phyloP scores from a whole-genome alignment of 1,139 yeast species.

The Nakaseomyces uthaithaninus region DNA sequence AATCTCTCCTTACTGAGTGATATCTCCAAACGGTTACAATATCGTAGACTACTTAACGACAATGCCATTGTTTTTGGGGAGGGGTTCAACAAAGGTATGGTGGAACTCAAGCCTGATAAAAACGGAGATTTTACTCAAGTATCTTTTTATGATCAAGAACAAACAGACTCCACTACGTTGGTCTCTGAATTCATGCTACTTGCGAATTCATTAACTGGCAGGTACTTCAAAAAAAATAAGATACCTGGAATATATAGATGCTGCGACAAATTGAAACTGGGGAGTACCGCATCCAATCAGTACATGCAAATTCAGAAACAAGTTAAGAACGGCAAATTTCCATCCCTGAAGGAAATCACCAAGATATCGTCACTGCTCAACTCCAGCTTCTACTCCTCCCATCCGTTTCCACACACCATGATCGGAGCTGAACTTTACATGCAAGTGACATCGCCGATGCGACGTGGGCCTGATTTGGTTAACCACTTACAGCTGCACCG shows the following conservation, averaged over 20 bases:
- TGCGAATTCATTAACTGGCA: conserved; percentile 60
- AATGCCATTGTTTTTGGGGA: conserved; percentile 36
- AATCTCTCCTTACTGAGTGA: conserved; percentile 35
- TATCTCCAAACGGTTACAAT: conserved; percentile 33
- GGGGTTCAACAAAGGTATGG: conserved; percentile 26
- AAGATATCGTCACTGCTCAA: conserved; percentile 34
- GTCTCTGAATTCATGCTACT: conserved; percentile 80
- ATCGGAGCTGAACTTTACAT: conserved; percentile 59
- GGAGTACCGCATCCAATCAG: conserved; percentile 24
- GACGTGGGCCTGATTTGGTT: conserved; percentile 76
- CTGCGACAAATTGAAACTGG: conserved; percentile 36
- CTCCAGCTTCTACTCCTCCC: conserved; percentile 39
- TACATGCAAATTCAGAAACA: conserved; percentile 26
- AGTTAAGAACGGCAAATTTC: conserved; percentile 19
- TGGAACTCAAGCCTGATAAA: conserved; percentile 12
- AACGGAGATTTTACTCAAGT: conserved; percentile 14
- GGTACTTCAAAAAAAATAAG: conserved; percentile 37
- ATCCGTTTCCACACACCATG: conserved; percentile 43
- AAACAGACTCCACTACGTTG: conserved; percentile 42
- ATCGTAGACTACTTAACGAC: conserved; percentile 26
- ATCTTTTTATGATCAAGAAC: conserved; percentile 22
- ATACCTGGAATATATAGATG: conserved; percentile 56
- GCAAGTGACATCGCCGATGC: conserved; percentile 81
- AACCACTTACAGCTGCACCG: conserved; percentile 67
- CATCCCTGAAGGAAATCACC: conserved; percentile 34